A percentile compares a stretch with the other conserved stretches of the same genome.
phyloP scores from a whole-genome alignment of 208 protist genomes.

The Wallacemonas sp. region DNA sequence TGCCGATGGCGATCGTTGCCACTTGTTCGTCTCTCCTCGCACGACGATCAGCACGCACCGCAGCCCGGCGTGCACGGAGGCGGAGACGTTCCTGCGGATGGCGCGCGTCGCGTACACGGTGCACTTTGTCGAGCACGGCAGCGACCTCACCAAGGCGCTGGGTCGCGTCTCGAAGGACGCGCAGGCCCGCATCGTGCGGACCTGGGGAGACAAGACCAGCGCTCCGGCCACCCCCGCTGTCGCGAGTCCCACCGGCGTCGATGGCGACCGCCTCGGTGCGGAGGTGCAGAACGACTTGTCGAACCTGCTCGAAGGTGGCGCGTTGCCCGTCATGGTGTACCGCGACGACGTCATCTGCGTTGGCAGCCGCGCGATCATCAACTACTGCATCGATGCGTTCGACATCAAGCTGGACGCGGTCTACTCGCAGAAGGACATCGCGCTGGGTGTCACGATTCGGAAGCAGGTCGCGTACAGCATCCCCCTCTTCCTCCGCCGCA shows the following conservation, averaged over 20 bases:
- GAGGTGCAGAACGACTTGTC: constrained; percentile 24
- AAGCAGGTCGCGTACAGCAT: constrained; percentile 18
- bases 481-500: constrained; percentile 17
- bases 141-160: not conserved
- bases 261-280: constrained; percentile 20
- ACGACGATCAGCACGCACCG: constrained; percentile 46
- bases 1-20: constrained; percentile 13
- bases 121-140: constrained; percentile 25
- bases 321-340: constrained; percentile 57
- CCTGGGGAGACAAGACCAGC: not conserved
- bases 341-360: constrained; percentile 27
- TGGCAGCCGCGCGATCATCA: constrained; percentile 35
- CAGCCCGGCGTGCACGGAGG: constrained; percentile 36
- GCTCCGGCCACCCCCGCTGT: not conserved
- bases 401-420: constrained; percentile 15
- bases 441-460: not conserved
- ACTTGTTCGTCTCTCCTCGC: constrained; percentile 51
- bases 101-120: constrained; percentile 54
- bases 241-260: constrained; percentile 26
- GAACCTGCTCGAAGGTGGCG: constrained; percentile 2
- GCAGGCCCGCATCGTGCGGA: constrained; percentile 26
- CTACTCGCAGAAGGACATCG: constrained; percentile 12
- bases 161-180: constrained; percentile 15
- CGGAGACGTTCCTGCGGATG: constrained; percentile 60
- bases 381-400: constrained; percentile 32